These are phyloP conservation scores for Blastocystis hominis DNA, from an alignment of 352 stramenopile genomes.

Conservation along the genomic window DNA sequence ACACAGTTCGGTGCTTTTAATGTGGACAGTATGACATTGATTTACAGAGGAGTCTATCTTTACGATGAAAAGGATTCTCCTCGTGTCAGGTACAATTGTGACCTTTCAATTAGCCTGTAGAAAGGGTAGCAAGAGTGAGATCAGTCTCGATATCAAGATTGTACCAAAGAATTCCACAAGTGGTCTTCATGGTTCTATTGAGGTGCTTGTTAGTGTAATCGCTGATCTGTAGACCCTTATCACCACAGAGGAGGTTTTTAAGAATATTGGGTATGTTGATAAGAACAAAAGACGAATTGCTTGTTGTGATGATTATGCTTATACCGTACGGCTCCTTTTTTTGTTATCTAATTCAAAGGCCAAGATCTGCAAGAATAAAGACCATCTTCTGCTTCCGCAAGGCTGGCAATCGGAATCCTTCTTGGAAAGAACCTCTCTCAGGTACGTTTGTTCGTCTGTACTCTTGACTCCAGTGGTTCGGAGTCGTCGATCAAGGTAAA, in stretches of 20 bases:
- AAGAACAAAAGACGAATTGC: constrained; percentile 15
- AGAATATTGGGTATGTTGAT: constrained; percentile 37
- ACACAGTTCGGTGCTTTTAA: background rate
- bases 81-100: background rate
- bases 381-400: background rate
- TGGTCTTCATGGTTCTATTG: background rate
- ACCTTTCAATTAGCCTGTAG: background rate
- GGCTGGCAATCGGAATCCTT: background rate
- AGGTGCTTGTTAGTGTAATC: background rate
- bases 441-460: background rate
- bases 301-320: constrained; percentile 49
- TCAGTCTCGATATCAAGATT: constrained; percentile 26
- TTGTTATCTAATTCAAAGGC: background rate
- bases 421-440: background rate
- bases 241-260: constrained; percentile 49
- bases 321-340: background rate
- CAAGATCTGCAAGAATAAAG: constrained; percentile 30
- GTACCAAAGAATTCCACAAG: background rate
- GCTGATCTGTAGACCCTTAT: background rate
- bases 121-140: constrained; percentile 35
- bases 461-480: background rate
- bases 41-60: constrained; percentile 42
- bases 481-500: constrained; percentile 4
- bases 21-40: constrained; percentile 5
- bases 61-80: constrained; percentile 33